Percentiles rank a stretch among this genome's conserved stretches.
Conservation (phyloP, 768 basidiomycete genomes). For the Suillus hirtellus region DNA sequence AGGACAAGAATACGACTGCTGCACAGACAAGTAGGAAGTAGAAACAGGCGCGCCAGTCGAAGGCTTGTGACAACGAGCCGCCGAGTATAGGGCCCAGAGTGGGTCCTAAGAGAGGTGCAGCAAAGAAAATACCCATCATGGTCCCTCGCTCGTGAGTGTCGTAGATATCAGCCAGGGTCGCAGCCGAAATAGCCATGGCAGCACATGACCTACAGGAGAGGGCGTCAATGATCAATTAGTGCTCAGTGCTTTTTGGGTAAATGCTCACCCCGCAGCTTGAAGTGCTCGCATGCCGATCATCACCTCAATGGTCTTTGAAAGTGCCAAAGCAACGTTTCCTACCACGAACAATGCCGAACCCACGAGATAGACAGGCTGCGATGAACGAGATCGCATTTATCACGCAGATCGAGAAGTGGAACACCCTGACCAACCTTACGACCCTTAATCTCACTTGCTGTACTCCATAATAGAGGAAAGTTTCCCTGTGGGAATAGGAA, state of each 20-base stretch:
- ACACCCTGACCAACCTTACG: not conserved
- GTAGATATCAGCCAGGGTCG: constrained; percentile 77
- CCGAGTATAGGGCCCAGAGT: constrained; percentile 73
- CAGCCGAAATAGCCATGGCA: constrained; percentile 71
- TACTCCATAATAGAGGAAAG: constrained; percentile 67
- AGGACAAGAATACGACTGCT: constrained; percentile 53
- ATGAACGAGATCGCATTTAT: constrained; percentile 6
- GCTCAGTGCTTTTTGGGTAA: not conserved
- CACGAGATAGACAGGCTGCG: constrained; percentile 53
- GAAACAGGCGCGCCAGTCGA: constrained; percentile 80
- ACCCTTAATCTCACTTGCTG: constrained; percentile 73
- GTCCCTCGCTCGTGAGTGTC: constrained; percentile 72
- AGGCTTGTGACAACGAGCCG: constrained; percentile 62
- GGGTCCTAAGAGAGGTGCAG: constrained; percentile 75
- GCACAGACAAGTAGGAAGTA: constrained; percentile 77
- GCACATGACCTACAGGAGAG: constrained; percentile 53
- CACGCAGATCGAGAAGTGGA: not conserved
- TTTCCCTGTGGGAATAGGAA: constrained; percentile 74
- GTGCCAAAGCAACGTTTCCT: constrained; percentile 60
- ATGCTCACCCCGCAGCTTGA: constrained; percentile 61
- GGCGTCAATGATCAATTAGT: constrained; percentile 6
- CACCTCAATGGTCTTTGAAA: constrained; percentile 50
- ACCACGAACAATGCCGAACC: constrained; percentile 53
- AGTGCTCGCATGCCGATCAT: constrained; percentile 68
- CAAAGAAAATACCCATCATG: constrained; percentile 81